Base-by-base conservation (phyloP, 768 basidiomycete species). In the Pulveroboletus sp. region DNA sequence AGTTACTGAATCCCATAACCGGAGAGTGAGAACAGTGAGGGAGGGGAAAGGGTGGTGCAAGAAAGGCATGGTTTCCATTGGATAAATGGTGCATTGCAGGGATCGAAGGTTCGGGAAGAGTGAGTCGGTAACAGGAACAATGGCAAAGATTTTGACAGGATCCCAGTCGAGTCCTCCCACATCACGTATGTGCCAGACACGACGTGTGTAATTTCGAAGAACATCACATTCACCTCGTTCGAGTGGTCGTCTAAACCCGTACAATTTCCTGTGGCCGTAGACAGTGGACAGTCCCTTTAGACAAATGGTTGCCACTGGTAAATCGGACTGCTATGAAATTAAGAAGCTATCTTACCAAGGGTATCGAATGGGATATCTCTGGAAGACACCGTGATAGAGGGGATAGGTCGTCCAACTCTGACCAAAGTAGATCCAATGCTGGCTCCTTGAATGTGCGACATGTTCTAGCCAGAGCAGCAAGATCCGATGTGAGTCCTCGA, bases 51-150 rank as follows among this genome's bases (percentile, higher is more conserved):
- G n/a, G n/a, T n/a, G n/a, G n/a, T n/a, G n/a, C n/a, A n/a, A n/a
- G n/a, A n/a, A n/a, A n/a, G n/a, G n/a, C n/a, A n/a, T n/a, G n/a
- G n/a, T n/a, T 7, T 45, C 35, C 6, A 14, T 19, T 23, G 7
- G 10, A 6, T 20, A 24, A 4, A 16, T 9, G 9, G 12, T n/a
- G n/a, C n/a, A n/a, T 21, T 10, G 19, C 21, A 53, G 8, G 13
- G 34, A 27, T 2, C 40, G 43, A 16, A 55, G 34, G 20, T 45
- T 49, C 11, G 45, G 39, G 5, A 55, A 49, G 35, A 55, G 47
- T 2, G 35, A 19, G 7, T 33, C 25, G 2, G 11, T 4, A 9
- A 11, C 1, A 8, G 42, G 23, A 20, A 31, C 6, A 8, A 14
- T 20, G 6, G 13, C 7, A 27, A 17, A 29, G 8, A 25, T 6